A percentile compares a stretch with the other conserved stretches of the same genome.
These are phyloP conservation scores for Trichopus zeylanicus DNA, from an alignment of 116 monocot species.

Conservation along the genomic window DNA sequence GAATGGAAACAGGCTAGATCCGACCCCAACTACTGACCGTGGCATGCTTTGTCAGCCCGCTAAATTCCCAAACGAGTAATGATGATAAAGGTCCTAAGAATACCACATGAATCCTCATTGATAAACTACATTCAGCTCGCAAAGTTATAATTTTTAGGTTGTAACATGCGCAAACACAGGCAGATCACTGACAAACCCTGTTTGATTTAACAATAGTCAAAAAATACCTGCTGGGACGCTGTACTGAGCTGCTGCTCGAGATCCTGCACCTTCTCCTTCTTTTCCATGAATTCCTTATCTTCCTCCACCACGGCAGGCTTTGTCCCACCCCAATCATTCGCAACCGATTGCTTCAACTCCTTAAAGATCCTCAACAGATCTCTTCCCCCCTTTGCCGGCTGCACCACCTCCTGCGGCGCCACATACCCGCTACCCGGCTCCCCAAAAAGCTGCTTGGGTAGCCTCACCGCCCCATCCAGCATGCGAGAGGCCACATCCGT, in stretches of 20 bases:
- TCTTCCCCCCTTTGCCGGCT: conserved; percentile 81
- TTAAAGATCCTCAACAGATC: conserved; percentile 90
- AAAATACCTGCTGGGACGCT: conserved; percentile 70
- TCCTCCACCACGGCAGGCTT: conserved; percentile 67
- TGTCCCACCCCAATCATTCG: conserved; percentile 65
- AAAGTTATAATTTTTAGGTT: not conserved
- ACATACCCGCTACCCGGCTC: conserved; percentile 17
- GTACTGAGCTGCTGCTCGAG: conserved; percentile 71
- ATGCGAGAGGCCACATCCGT: conserved; percentile 85
- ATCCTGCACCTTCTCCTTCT: conserved; percentile 68
- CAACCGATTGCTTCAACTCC: conserved; percentile 90
- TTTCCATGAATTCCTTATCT: conserved; percentile 82
- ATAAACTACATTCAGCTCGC: not conserved
- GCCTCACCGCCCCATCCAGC: conserved; percentile 78
- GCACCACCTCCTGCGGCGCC: conserved; percentile 57
- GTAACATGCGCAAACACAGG: not conserved
- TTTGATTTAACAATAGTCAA: too few relatives aligned
- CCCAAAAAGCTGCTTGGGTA: conserved; percentile 71
- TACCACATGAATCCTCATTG: too few relatives aligned
- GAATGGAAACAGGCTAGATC: too few relatives aligned
- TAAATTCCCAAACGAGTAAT: too few relatives aligned
- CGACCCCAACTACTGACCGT: too few relatives aligned
- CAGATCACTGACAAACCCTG: not conserved
- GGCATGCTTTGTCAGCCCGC: too few relatives aligned
- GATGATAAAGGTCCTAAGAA: too few relatives aligned